phyloP scores from a whole-genome alignment of 495 filamentous ascomycete genomes.

The Talaromyces wortmannii region DNA sequence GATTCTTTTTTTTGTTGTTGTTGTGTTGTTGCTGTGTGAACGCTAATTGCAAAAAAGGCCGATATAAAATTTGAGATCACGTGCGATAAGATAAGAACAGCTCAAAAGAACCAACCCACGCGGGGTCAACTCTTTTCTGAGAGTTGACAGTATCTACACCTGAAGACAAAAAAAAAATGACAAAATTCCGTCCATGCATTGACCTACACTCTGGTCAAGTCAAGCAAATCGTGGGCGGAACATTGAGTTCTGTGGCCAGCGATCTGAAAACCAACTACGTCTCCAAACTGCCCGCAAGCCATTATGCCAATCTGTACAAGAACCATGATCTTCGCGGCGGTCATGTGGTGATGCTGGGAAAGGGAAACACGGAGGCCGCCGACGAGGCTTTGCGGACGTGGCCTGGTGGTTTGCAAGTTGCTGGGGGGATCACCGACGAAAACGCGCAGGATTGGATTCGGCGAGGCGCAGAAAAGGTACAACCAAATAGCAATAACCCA shows the following conservation, averaged over 20 bases:
- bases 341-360: slow-evolving; percentile 94
- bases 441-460: slow-evolving; percentile 87
- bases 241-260: slow-evolving; percentile 57
- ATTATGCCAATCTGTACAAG: slow-evolving; percentile 77
- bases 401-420: slow-evolving; percentile 75
- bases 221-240: slow-evolving; percentile 97
- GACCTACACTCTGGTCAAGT: slow-evolving; percentile 93
- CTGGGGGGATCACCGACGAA: slow-evolving; percentile 78
- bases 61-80: slow-evolving; percentile 15
- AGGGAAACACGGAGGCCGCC: slow-evolving; percentile 76
- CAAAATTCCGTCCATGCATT: slow-evolving; percentile 91
- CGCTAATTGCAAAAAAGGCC: not conserved
- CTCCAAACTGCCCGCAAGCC: slow-evolving; percentile 68
- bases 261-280: slow-evolving; percentile 86
- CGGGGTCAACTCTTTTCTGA: slow-evolving; percentile 13
- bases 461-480: slow-evolving; percentile 78
- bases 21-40: not conserved
- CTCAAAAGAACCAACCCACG: slow-evolving; percentile 2
- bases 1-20: slow-evolving; percentile 1
- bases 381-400: slow-evolving; percentile 67
- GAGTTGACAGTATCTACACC: not conserved
- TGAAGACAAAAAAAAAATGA: slow-evolving; percentile 51
- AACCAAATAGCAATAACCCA: no score
- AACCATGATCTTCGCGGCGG: slow-evolving; percentile 66
- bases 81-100: slow-evolving; percentile 34